Evolutionary conservation across 768 basidiomycete genomes (phyloP).

Genomic region (Fistulinella prunicolor): DNA sequence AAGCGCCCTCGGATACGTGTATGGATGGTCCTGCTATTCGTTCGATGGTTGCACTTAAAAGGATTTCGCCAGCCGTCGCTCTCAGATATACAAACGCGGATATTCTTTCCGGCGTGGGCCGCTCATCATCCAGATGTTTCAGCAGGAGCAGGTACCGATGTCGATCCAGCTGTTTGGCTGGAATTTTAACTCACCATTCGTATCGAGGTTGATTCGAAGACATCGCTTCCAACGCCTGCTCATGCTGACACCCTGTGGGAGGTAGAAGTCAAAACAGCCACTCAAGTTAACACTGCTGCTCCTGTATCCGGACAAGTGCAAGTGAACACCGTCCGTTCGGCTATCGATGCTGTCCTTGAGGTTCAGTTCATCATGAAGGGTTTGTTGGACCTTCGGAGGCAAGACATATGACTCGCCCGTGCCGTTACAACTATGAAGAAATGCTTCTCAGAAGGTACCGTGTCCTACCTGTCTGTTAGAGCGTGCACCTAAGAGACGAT

Average conservation of each 20-base stretch:
- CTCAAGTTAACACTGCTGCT: slow-evolving; percentile 67
- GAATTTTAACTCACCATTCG: slow-evolving; percentile 6
- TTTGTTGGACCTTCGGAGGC: slow-evolving; percentile 69
- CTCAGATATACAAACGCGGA: slow-evolving; percentile 79
- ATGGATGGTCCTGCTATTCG: slow-evolving; percentile 23
- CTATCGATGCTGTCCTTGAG: slow-evolving; percentile 74
- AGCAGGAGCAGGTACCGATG: slow-evolving; percentile 70
- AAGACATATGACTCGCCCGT: slow-evolving; percentile 49
- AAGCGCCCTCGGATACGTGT: slow-evolving; percentile 76
- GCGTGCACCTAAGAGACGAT: too few species aligned
- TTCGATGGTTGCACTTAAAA: slow-evolving; percentile 2
- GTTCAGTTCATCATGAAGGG: slow-evolving; percentile 86
- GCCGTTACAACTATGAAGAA: too few species aligned
- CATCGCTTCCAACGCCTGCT: slow-evolving; percentile 73
- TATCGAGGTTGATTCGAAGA: slow-evolving; percentile 66
- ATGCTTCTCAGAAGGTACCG: neutral
- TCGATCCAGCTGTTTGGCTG: slow-evolving; percentile 1
- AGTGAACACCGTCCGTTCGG: slow-evolving; percentile 66
- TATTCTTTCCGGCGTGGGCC: slow-evolving; percentile 71
- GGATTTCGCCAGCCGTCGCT: slow-evolving; percentile 46
- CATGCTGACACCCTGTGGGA: slow-evolving; percentile 82
- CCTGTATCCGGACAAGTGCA: slow-evolving; percentile 37
- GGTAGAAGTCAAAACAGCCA: slow-evolving; percentile 82
- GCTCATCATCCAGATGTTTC: slow-evolving; percentile 78
- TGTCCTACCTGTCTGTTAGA: too few species aligned